Base-by-base conservation (phyloP, 2,329 filamentous ascomycete genomes). In the Nannizzia gypsea region DNA sequence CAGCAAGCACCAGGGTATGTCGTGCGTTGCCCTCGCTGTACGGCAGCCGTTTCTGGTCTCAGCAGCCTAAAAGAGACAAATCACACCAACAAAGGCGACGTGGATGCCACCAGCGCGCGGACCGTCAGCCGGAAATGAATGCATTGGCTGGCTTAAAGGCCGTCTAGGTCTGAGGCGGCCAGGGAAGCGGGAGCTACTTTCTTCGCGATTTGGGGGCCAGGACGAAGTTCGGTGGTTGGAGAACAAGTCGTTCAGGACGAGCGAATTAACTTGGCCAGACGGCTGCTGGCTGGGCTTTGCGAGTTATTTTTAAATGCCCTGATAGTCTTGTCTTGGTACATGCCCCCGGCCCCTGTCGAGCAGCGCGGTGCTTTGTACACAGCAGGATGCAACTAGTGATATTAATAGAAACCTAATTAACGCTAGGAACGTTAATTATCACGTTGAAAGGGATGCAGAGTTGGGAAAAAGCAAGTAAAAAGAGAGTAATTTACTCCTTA, bases 341-440 rank as follows among this genome's bases (percentile, higher is more conserved):
- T 9, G 11, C 11, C 44, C 48, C 48, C 48, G 22, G 48, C 22
- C 48, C 48, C 48, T 52, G 48, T 52, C 48, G 48, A 52, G 48
- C 48, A n/a, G 22, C 13, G 48, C 44, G 11, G 22, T 22, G 22
- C 48, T 52, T 52, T 52, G 48, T 31, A 31, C 48, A 52, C 48
- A 22, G 11, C 48, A 31, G 48, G 22, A 13, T 52, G 48, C 48
- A 52, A 24, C 22, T 52, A 52, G 48, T 28, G 48, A 52, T 52
- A 52, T 24, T 52, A 52, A 52, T 52, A 52, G 48, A 28, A 52
- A 28, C 48, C 26, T 52, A 52, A 52, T 52, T 28, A 52, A 52
- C 48, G 48, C 48, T 52, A 52, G n/a, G 26, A 52, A 52, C 48
- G 48, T 52, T 52, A 52, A 28, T 52, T 31, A 52, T 28, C 22